Evolutionary conservation across 805 yeast species (phyloP), one percentile per base, ranked within the genome.

Genomic region (Zygotorulaspora danielsina): DNA sequence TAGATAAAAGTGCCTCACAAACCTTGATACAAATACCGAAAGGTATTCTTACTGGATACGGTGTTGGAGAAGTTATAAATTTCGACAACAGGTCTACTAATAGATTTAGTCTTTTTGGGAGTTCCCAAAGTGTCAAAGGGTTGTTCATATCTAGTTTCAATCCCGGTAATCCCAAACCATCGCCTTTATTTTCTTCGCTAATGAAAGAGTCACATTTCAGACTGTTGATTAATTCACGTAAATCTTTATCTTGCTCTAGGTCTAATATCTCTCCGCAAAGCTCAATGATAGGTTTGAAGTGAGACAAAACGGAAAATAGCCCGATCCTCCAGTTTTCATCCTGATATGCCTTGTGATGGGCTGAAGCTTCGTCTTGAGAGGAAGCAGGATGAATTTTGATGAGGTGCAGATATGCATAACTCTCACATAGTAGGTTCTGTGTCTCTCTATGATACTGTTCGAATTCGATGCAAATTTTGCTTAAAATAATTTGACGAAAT

Each of bases 261-360:
- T 76, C 79, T 40, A 84, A 60, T 38, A 82, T 72, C 37, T 76
- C 78, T 25, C 71, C 69, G 54, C 79, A 81, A 22, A 84, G 59
- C n/a, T 66, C 55, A 13, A 80, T 54, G 5, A 78, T 72, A 4
- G 79, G 76, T 28, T 73, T 71, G 31, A 73, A 61, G 50, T 84
- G 86, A 24, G 64, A 60, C 12, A 82, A 44, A 15, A 80, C 53
- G 24, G 70, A 62, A 31, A 64, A 51, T 4, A 84, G 63, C 41
- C 76, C 75, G 2, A 55, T 33, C 56, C 69, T 64, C 77, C 77
- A 75, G 40, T 67, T 67, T 25, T 66, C 70, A 48, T 67, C 72
- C 17, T 62, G 62, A 30, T 58, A 54, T 5, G 64, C 35, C 34
- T 54, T 54, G 32, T 66, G 70, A 41, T 56, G 62, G 27, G 63